A percentile compares a stretch with the other conserved stretches of the same genome.
phyloP scores from a whole-genome alignment of 2,329 filamentous ascomycete genomes.

The Penicillium brevicompactum region DNA sequence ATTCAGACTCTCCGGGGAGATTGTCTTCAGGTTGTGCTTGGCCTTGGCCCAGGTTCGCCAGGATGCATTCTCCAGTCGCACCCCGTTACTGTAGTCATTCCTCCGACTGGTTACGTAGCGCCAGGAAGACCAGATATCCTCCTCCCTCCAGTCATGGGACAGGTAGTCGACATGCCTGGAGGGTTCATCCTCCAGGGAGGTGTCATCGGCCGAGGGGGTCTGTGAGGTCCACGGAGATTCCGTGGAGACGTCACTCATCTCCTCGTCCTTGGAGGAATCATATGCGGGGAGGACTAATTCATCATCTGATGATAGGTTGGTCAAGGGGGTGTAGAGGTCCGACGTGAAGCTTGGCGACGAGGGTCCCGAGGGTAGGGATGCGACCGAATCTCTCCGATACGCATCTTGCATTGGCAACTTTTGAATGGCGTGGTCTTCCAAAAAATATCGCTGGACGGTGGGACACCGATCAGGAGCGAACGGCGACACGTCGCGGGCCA shows the following conservation, averaged over 20 bases:
- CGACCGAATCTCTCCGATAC: constrained; percentile 26
- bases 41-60: constrained; percentile 97
- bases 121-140: constrained; percentile 98
- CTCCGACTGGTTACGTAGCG: constrained; percentile 83
- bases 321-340: constrained; percentile 39
- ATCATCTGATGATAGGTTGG: constrained; percentile 42
- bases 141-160: constrained; percentile 89
- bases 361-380: constrained; percentile 38
- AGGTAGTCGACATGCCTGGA: constrained; percentile 94
- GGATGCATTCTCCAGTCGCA: constrained; percentile 88
- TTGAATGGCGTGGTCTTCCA: constrained; percentile 24
- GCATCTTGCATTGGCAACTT: constrained; percentile 33
- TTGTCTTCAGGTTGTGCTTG: constrained; percentile 81
- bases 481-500: constrained; percentile 35
- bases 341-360: constrained; percentile 41
- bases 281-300: constrained; percentile 49
- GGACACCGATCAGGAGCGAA: constrained; percentile 36
- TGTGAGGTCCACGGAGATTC: constrained; percentile 57
- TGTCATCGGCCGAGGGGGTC: constrained; percentile 75
- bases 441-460: constrained; percentile 35
- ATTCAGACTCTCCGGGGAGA: constrained; percentile 88
- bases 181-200: constrained; percentile 70
- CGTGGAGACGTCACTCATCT: constrained; percentile 24
- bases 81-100: constrained; percentile 76
- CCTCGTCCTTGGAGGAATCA: constrained; percentile 42